phyloP scores from a whole-genome alignment of 768 basidiomycete species.

The Suillus bovinus region DNA sequence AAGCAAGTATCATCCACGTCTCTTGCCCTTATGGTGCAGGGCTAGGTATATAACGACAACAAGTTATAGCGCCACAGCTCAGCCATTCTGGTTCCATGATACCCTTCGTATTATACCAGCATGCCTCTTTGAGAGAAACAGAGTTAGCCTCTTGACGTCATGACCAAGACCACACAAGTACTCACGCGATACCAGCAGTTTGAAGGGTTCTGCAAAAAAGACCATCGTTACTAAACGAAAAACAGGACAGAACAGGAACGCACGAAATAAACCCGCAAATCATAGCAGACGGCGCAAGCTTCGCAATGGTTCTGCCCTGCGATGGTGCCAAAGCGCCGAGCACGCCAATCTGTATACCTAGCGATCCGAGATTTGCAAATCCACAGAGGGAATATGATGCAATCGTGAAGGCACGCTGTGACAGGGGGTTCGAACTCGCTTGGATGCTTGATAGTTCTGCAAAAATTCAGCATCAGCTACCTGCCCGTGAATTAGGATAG shows the following conservation, averaged over 20 bases:
- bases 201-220: slow-evolving; percentile 43
- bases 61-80: not conserved
- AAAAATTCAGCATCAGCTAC: not conserved
- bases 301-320: slow-evolving; percentile 68
- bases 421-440: slow-evolving; percentile 52
- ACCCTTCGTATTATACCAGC: slow-evolving; percentile 40
- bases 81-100: not conserved
- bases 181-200: slow-evolving; percentile 59
- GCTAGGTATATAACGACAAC: not conserved
- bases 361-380: slow-evolving; percentile 83
- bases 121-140: slow-evolving; percentile 42
- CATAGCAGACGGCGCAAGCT: slow-evolving; percentile 68
- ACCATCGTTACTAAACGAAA: not conserved
- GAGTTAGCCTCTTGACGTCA: slow-evolving; percentile 10
- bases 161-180: slow-evolving; percentile 15
- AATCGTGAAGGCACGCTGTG: slow-evolving; percentile 76
- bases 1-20: not conserved
- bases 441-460: slow-evolving; percentile 47
- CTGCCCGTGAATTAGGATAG: not conserved
- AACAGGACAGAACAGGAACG: slow-evolving; percentile 8
- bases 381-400: slow-evolving; percentile 88
- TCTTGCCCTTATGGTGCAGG: not conserved
- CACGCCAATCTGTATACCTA: slow-evolving; percentile 87
- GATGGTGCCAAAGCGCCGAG: slow-evolving; percentile 69
- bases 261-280: slow-evolving; percentile 66